A percentile compares a stretch with the other conserved stretches of the same genome.
phyloP scores from a whole-genome alignment of 805 yeast species.

The Metschnikowia sp. region DNA sequence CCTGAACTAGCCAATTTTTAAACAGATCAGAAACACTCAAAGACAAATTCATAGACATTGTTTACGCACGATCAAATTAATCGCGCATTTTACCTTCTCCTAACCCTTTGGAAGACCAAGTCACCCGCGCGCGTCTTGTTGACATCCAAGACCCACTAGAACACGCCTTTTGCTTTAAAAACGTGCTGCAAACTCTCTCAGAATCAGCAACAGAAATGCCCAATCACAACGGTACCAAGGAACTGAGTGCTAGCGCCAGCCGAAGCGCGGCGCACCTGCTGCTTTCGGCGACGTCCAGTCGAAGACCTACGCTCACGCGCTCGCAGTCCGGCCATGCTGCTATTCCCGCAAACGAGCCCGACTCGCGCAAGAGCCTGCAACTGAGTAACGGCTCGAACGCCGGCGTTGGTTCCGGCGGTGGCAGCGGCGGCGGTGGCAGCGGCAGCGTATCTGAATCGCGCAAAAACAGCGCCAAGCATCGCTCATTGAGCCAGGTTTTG shows the following conservation, averaged over 20 bases:
- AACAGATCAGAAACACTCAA: too few relatives aligned
- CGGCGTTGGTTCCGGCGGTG: conserved; percentile 1
- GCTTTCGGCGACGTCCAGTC: conserved; percentile 8
- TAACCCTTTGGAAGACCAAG: too few relatives aligned
- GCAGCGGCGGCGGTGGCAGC: not conserved
- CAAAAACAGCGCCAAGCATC: conserved; percentile 8
- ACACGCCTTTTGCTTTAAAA: too few relatives aligned
- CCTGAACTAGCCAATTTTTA: too few relatives aligned
- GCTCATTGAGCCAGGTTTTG: conserved; percentile 15
- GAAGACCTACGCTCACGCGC: conserved; percentile 10
- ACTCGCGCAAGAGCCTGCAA: not conserved
- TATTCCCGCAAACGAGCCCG: not conserved
- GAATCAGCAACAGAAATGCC: not conserved
- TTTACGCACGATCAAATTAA: too few relatives aligned
- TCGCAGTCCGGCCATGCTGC: conserved; percentile 6
- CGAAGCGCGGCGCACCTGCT: not conserved
- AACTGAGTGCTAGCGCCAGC: not conserved
- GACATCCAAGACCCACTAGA: too few relatives aligned
- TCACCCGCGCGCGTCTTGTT: too few relatives aligned
- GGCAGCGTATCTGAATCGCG: conserved; percentile 8
- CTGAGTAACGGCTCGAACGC: not conserved
- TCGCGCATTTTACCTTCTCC: too few relatives aligned
- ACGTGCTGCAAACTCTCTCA: too few relatives aligned
- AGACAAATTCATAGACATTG: too few relatives aligned
- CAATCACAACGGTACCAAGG: not conserved